Percentiles rank a stretch among this genome's conserved stretches.
Evolutionary conservation across 805 yeast species (phyloP).

Genomic region (Saturnispora zaruensis): DNA sequence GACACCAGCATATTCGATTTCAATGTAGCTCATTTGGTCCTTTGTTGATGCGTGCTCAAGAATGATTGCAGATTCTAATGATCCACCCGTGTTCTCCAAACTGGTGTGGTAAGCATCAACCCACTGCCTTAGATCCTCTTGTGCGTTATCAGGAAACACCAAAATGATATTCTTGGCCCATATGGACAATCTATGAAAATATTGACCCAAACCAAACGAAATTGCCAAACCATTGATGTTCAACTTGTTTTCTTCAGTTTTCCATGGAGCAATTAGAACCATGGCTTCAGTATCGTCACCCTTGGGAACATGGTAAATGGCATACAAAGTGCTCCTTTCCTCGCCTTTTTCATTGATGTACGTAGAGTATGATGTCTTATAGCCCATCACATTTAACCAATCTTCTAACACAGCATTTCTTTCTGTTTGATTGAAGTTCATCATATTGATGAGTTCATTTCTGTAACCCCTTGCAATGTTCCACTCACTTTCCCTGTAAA

Average conservation of each 20-base stretch:
- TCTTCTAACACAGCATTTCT: conserved; percentile 40
- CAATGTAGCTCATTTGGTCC: conserved; percentile 68
- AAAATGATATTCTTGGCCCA: conserved; percentile 94
- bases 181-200: conserved; percentile 75
- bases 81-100: conserved; percentile 83
- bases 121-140: conserved; percentile 70
- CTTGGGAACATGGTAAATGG: conserved; percentile 81
- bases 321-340: conserved; percentile 42
- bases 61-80: conserved; percentile 83
- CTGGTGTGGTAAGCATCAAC: conserved; percentile 87
- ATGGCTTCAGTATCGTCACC: conserved; percentile 96
- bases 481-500: conserved; percentile 93
- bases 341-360: conserved; percentile 17
- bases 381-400: conserved; percentile 70
- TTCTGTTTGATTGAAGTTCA: conserved; percentile 20
- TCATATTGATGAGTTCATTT: conserved; percentile 41
- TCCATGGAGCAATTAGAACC: conserved; percentile 86
- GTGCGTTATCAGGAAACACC: conserved; percentile 70
- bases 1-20: conserved; percentile 74
- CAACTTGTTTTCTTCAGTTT: conserved; percentile 48
- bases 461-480: conserved; percentile 80
- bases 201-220: conserved; percentile 64
- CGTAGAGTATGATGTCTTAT: conserved; percentile 44
- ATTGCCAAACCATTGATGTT: conserved; percentile 80
- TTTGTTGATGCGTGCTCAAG: conserved; percentile 58